Evolutionary conservation across 306 rosid species (phyloP).

Genomic region (Myrica gale): DNA sequence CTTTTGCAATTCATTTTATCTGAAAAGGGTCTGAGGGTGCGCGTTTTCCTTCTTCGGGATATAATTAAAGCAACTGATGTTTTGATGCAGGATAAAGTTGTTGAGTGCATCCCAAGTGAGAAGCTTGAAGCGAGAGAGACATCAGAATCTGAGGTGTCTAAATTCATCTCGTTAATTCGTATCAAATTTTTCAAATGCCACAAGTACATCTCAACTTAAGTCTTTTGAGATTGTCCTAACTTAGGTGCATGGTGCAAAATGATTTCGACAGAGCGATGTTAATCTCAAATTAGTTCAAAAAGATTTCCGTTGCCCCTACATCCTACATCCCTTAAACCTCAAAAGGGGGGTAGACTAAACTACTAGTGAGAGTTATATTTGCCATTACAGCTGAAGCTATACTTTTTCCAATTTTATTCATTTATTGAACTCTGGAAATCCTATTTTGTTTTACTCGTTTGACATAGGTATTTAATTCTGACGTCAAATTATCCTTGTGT

Average conservation of each 20-base stretch:
- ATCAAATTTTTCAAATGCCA: background rate
- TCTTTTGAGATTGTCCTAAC: background rate
- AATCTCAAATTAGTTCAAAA: background rate
- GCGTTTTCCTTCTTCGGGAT: conserved; percentile 77
- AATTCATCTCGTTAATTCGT: background rate
- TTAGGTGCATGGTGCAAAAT: background rate
- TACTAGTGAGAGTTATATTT: background rate
- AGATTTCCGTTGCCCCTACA: background rate
- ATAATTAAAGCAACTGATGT: conserved; percentile 66
- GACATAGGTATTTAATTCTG: background rate
- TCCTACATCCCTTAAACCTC: background rate
- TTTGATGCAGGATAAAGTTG: conserved; percentile 65
- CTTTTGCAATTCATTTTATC: conserved; percentile 75
- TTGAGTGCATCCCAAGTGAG: conserved; percentile 41
- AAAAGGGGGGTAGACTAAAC: background rate
- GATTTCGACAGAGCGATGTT: background rate
- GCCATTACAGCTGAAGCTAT: background rate
- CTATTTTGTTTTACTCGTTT: background rate
- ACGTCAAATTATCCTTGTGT: background rate
- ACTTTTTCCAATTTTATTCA: background rate
- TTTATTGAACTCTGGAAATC: background rate
- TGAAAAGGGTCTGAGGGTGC: conserved; percentile 83
- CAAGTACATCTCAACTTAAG: background rate
- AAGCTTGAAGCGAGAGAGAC: conserved; percentile 36
- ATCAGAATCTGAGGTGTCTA: conserved; percentile 48